Evolutionary conservation across 2,329 filamentous ascomycete species (phyloP).

Genomic region (Aschersonia sp.): DNA sequence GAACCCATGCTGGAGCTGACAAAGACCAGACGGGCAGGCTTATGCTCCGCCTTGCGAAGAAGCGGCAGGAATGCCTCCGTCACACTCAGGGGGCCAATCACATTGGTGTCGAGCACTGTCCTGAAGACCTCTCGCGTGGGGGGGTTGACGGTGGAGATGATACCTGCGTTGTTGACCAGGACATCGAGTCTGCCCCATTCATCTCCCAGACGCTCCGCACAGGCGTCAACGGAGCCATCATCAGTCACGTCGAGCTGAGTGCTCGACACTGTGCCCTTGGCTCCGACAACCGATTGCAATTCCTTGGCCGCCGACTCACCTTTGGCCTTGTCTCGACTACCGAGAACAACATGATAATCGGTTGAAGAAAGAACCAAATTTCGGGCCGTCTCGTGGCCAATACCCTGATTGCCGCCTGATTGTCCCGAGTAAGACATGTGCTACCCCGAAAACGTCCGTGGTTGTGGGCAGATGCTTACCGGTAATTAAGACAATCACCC

Average conservation of each 20-base stretch:
- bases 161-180: background rate
- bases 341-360: background rate
- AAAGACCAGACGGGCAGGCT: background rate
- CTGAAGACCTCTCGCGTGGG: background rate
- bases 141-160: background rate
- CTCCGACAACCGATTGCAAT: background rate
- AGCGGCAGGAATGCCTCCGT: background rate
- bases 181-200: background rate
- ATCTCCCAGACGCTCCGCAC: background rate
- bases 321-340: background rate
- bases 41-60: background rate
- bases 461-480: background rate
- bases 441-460: background rate
- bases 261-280: background rate
- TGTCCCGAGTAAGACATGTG: background rate
- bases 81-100: background rate
- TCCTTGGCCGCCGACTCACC: background rate
- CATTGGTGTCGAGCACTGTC: background rate
- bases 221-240: background rate
- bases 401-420: background rate
- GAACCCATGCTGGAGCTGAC: background rate
- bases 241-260: background rate
- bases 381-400: background rate
- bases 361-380: background rate
- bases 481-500: background rate